Percentiles rank a stretch among this genome's conserved stretches.
Conservation (phyloP, 768 basidiomycete genomes). For the Russula virescens region DNA sequence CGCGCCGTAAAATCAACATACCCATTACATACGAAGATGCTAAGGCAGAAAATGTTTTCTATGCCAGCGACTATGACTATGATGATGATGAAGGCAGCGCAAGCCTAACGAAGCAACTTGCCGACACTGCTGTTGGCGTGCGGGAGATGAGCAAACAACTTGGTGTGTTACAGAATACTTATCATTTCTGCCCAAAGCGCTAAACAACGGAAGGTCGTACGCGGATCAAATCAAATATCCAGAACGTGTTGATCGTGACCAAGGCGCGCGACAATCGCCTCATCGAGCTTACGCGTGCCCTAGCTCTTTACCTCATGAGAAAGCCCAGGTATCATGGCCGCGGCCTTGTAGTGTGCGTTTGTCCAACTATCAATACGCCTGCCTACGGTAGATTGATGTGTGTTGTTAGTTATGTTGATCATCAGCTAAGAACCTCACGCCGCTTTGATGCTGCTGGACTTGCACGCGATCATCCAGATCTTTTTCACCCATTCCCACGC, state of each 20-base stretch:
- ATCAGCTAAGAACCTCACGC: constrained; percentile 80
- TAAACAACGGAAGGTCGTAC: constrained; percentile 62
- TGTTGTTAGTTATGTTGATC: constrained; percentile 78
- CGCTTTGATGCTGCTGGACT: constrained; percentile 94
- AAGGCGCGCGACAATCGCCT: constrained; percentile 97
- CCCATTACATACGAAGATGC: constrained; percentile 26
- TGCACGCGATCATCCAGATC: constrained; percentile 75
- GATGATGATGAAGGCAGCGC: constrained; percentile 67
- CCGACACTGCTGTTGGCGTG: constrained; percentile 95
- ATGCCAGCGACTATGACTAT: constrained; percentile 45
- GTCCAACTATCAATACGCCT: constrained; percentile 19
- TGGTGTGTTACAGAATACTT: constrained; percentile 44
- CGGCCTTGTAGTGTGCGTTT: constrained; percentile 78
- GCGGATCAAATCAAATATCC: constrained; percentile 84
- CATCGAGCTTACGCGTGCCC: constrained; percentile 89
- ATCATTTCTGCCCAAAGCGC: neutral
- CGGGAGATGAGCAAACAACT: constrained; percentile 99
- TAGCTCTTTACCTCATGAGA: constrained; percentile 93
- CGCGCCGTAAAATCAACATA: constrained; percentile 25
- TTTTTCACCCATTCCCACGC: constrained; percentile 75
- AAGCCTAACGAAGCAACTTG: constrained; percentile 86
- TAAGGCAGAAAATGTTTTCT: constrained; percentile 25
- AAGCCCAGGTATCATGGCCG: constrained; percentile 66
- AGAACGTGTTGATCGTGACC: constrained; percentile 91
- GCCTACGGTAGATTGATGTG: constrained; percentile 12